Conservation (phyloP, 1,284 basidiomycete species). For the Rhodotorula sp. region DNA sequence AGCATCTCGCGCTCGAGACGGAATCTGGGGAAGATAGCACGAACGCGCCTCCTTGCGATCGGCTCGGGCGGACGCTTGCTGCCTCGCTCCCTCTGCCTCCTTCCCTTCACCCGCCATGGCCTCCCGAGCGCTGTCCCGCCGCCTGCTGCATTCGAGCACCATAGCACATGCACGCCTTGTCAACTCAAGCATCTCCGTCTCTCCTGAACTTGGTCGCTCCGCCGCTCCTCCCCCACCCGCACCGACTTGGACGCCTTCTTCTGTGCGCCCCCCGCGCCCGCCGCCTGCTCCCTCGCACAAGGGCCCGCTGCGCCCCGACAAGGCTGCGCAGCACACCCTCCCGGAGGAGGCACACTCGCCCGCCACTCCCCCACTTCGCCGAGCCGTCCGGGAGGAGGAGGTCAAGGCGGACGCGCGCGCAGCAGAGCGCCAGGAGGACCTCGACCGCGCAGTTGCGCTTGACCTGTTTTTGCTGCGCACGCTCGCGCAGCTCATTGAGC, state of each 20-base stretch:
- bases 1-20: too few relatives aligned
- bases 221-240: neutral
- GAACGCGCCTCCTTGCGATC: neutral
- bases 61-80: neutral
- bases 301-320: neutral
- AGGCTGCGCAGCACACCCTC: neutral
- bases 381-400: too few relatives aligned
- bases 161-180: neutral
- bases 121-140: neutral
- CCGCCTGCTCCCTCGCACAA: neutral
- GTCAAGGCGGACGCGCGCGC: neutral
- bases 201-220: neutral
- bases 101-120: neutral
- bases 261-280: neutral
- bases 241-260: neutral
- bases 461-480: slow-evolving; percentile 21
- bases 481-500: slow-evolving; percentile 12
- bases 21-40: neutral
- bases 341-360: neutral
- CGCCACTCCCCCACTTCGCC: neutral
- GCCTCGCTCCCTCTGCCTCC: neutral
- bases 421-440: neutral
- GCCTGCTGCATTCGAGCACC: neutral
- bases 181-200: neutral
- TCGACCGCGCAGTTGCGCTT: neutral